Base-by-base conservation (phyloP, 2,329 filamentous ascomycete species). In the Aspergillus pseudotamarii region DNA sequence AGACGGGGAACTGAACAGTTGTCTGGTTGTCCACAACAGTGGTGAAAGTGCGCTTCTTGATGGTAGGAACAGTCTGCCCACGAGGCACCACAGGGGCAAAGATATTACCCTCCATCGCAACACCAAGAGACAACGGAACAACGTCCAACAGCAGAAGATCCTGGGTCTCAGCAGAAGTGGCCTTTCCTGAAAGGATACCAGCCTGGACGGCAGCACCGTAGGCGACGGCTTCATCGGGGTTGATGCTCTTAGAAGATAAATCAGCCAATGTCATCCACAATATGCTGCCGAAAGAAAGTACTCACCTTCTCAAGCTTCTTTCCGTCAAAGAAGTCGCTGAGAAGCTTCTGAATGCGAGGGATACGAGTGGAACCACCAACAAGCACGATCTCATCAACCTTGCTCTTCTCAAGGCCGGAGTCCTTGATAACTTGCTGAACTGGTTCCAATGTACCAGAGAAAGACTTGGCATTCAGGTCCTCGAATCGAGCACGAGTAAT, bases 291-390 rank as follows among this genome's bases (percentile, higher is more conserved):
- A 34, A 34, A 21, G 26, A 10, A 28, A 2, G 55, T 8, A 62
- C 69, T 70, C 64, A 80, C 79, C 88, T 97, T 98, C 89, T 98
- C 94, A 72, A 97, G 92, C 91, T 99, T 97, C 93, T 99, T 99
- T 84, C 94, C 94, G 81, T 96, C 92, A 86, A 99, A 99, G 89
- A 94, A 97, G 84, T 99, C 95, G 85, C 90, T 94, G 72, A 99
- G 90, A 71, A 99, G 91, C 89, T 98, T 98, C 90, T 99, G 95
- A 82, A 99, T 96, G 81, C 90, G 89, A 78, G 95, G 95, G 75
- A 99, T 99, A 93, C 95, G 95, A 77, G 95, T 99, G 69, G 94
- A 97, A 75, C 95, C 95, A 89, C 95, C 95, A 78, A 99, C 95
- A 76, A 99, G 91, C 75, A 99, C 95, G 71, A 99, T 97, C 88